Conservation (phyloP, 2,329 filamentous ascomycete species). For the Helminthosporium solani region DNA sequence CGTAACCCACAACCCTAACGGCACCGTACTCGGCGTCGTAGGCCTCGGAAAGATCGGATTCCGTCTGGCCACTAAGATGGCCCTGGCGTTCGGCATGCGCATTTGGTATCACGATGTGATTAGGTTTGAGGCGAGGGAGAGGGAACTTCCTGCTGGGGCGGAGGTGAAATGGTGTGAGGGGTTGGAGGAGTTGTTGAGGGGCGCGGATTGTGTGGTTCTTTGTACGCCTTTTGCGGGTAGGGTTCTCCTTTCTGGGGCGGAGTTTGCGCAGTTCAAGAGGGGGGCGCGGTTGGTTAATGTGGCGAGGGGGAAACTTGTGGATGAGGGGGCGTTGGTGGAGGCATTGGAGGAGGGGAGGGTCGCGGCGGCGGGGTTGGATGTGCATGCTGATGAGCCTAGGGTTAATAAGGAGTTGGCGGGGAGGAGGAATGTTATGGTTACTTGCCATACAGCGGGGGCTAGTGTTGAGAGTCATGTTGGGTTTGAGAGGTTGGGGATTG, state of each 20-base stretch:
- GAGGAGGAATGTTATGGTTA: constrained; percentile 56
- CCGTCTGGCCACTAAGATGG: constrained; percentile 58
- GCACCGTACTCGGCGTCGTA: constrained; percentile 64
- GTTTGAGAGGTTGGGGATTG: constrained; percentile 67
- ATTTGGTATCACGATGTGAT: constrained; percentile 64
- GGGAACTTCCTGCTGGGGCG: constrained; percentile 29
- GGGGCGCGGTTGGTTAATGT: constrained; percentile 66
- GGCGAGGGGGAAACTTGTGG: constrained; percentile 63
- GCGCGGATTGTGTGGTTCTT: constrained; percentile 62
- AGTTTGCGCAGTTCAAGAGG: constrained; percentile 54
- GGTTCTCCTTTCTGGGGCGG: constrained; percentile 51
- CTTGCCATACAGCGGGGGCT: constrained; percentile 68
- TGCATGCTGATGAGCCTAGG: constrained; percentile 61
- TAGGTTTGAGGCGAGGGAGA: constrained; percentile 51
- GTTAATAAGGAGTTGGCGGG: constrained; percentile 52
- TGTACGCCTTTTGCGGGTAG: constrained; percentile 58
- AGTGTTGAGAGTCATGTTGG: constrained; percentile 66
- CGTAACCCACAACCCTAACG: constrained; percentile 63
- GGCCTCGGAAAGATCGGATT: constrained; percentile 62
- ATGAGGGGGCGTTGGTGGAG: constrained; percentile 62
- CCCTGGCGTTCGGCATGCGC: constrained; percentile 64
- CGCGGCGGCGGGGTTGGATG: constrained; percentile 61
- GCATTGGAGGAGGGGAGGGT: constrained; percentile 58
- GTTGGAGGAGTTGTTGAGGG: constrained; percentile 55
- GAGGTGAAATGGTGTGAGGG: constrained; percentile 56